Evolutionary conservation across 805 yeast species (phyloP).

Genomic region (Yamadazyma akitaensis): DNA sequence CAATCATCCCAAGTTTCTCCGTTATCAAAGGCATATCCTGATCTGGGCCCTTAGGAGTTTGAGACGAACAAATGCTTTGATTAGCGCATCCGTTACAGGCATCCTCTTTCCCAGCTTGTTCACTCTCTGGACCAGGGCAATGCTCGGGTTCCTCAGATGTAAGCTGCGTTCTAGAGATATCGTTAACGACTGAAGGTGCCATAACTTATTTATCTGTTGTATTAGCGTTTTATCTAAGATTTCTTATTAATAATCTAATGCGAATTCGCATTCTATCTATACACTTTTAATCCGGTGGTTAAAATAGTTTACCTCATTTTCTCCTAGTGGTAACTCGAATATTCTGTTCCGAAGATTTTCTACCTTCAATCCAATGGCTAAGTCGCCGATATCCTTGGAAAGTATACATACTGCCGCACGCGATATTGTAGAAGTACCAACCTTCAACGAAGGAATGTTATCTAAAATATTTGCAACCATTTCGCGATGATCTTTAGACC

Average conservation of each 20-base stretch:
- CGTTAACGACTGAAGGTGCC: constrained; percentile 22
- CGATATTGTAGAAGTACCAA: constrained; percentile 24
- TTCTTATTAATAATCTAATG: not conserved
- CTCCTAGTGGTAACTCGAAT: constrained; percentile 40
- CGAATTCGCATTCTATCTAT: not conserved
- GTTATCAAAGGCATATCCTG: constrained; percentile 82
- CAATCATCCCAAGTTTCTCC: constrained; percentile 56
- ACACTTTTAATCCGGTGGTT: not conserved
- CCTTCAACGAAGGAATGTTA: constrained; percentile 42
- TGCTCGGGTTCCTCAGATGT: constrained; percentile 64
- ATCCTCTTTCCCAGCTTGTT: constrained; percentile 87
- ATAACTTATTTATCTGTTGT: constrained; percentile 7
- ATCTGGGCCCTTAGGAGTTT: constrained; percentile 88
- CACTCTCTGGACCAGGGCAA: constrained; percentile 98
- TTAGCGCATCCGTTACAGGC: constrained; percentile 96
- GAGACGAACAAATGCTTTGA: constrained; percentile 81
- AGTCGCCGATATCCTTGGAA: constrained; percentile 44
- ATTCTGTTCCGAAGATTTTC: constrained; percentile 14
- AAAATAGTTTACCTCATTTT: constrained; percentile 42
- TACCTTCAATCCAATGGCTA: constrained; percentile 26
- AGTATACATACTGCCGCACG: constrained; percentile 54
- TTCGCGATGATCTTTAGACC: not conserved
- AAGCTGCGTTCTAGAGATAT: constrained; percentile 14
- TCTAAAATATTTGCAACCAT: constrained; percentile 39
- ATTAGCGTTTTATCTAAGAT: not conserved